phyloP scores from a whole-genome alignment of 2,329 filamentous ascomycete genomes.

The Venturia aucupariae region DNA sequence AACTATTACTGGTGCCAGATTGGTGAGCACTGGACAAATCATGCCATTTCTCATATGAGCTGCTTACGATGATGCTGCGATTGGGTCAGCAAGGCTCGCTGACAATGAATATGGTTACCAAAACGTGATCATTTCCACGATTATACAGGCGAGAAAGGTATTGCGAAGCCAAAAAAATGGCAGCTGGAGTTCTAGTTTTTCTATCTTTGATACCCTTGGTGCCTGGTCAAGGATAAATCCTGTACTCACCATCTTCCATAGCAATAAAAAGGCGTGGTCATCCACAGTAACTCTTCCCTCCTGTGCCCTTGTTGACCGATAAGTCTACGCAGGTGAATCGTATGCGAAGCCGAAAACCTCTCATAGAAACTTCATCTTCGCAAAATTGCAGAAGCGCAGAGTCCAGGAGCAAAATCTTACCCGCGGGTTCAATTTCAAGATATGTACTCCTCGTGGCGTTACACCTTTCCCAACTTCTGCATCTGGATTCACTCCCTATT shows the following conservation, averaged over 20 bases:
- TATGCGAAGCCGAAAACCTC: too few species aligned
- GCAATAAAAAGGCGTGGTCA: background rate
- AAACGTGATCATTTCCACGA: background rate
- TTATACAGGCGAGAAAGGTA: background rate
- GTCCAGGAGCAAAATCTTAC: too few species aligned
- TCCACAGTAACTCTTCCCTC: background rate
- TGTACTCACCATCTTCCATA: background rate
- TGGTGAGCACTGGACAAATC: background rate
- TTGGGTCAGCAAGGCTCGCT: background rate
- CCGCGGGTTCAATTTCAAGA: too few species aligned
- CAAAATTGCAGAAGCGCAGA: too few species aligned
- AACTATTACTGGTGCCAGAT: background rate
- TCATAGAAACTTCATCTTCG: too few species aligned
- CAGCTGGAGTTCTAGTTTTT: background rate
- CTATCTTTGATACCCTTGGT: background rate
- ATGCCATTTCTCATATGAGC: background rate
- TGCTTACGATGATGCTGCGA: background rate
- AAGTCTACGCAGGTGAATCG: too few species aligned
- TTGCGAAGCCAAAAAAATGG: background rate
- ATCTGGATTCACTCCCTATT: too few species aligned
- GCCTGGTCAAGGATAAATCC: background rate
- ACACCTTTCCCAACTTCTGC: too few species aligned
- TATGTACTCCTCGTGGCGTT: too few species aligned
- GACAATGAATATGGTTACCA: background rate
- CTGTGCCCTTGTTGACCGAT: too few species aligned